These are phyloP conservation scores for Chloropicon primus DNA, from an alignment of 139 green algal genomes.

Conservation along the genomic window DNA sequence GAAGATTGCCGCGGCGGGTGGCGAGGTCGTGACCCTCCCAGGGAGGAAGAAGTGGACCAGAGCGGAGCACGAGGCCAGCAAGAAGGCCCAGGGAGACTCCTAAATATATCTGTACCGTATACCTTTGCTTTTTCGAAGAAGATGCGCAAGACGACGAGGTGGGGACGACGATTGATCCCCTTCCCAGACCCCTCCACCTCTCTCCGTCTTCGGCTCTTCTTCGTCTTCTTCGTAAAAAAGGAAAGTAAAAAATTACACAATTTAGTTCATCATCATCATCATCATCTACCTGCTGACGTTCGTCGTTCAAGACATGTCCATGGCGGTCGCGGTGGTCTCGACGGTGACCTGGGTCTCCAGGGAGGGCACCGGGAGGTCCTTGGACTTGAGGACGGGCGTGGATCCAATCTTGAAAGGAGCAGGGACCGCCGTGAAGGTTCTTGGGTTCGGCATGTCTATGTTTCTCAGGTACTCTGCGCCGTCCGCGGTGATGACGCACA, in stretches of 20 bases:
- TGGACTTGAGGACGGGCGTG: neutral
- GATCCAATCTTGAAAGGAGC: neutral
- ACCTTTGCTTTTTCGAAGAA: too few relatives aligned
- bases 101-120: too few relatives aligned
- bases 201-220: too few relatives aligned
- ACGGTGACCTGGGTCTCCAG: neutral
- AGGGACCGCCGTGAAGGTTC: conserved; percentile 43
- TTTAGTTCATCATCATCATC: too few relatives aligned
- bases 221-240: too few relatives aligned
- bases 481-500: conserved; percentile 88
- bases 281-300: too few relatives aligned
- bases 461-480: conserved; percentile 79
- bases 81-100: neutral
- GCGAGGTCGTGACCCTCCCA: neutral
- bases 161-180: too few relatives aligned
- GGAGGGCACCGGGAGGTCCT: neutral
- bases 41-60: neutral
- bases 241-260: too few relatives aligned
- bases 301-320: neutral
- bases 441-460: conserved; percentile 69
- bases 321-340: neutral
- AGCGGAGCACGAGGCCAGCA: neutral
- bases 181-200: too few relatives aligned
- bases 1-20: conserved; percentile 47
- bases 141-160: too few relatives aligned